Conservation (phyloP, 106 monocot genomes). For the Amphibolis antarctica region DNA sequence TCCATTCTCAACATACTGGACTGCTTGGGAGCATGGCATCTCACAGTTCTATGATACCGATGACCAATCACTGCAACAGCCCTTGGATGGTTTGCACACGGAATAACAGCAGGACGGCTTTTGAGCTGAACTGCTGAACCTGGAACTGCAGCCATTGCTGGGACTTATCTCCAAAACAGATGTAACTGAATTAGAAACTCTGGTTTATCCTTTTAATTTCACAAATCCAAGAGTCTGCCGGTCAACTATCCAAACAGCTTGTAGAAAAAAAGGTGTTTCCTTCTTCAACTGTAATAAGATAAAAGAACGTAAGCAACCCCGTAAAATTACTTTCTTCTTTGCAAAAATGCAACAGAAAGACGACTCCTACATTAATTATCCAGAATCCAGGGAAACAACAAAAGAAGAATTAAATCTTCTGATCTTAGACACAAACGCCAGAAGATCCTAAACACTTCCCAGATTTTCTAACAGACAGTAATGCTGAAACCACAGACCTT, state of each 20-base stretch:
- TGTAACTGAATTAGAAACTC: not conserved
- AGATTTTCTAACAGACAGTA: no score
- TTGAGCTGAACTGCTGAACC: constrained; percentile 37
- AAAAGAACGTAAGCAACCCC: not conserved
- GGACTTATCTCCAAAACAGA: not conserved
- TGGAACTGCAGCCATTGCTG: constrained; percentile 35
- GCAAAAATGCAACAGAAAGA: no score
- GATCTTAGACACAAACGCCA: no score
- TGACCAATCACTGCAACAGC: not conserved
- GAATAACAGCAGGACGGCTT: constrained; percentile 17
- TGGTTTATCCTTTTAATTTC: not conserved
- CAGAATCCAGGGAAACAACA: no score
- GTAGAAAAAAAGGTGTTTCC: not conserved
- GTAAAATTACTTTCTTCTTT: no score
- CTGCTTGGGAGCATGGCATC: constrained; percentile 21
- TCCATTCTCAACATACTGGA: constrained; percentile 23
- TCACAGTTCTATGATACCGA: constrained; percentile 10
- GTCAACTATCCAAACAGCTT: no score
- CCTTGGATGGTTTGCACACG: constrained; percentile 14
- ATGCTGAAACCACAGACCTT: no score
- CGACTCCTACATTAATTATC: no score
- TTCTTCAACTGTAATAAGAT: not conserved
- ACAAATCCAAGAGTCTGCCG: no score
- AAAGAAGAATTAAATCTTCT: no score
- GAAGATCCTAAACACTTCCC: no score